A percentile compares a stretch with the other conserved stretches of the same genome.
These are phyloP conservation scores for Keqinozyma sinolaborantium DNA, from an alignment of 1,139 yeast species.

Conservation along the genomic window DNA sequence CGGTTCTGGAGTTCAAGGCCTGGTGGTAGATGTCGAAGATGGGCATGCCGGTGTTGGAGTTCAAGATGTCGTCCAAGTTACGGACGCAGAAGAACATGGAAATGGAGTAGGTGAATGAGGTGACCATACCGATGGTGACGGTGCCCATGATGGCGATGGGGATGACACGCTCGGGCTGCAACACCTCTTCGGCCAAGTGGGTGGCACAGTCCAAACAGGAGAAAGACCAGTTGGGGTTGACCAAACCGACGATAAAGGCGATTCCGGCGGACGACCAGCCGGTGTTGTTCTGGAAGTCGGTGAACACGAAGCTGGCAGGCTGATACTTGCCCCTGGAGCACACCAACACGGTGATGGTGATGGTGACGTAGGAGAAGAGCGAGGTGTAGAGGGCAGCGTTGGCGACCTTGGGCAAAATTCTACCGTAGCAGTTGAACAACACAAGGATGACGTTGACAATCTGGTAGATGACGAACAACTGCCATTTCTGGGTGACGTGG, in stretches of 20 bases:
- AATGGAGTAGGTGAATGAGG: conserved; percentile 37
- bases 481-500: conserved; percentile 45
- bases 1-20: conserved; percentile 32
- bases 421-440: conserved; percentile 36
- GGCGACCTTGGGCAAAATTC: conserved; percentile 32
- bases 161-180: conserved; percentile 34
- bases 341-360: conserved; percentile 35
- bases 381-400: conserved; percentile 34
- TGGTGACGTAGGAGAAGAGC: conserved; percentile 31
- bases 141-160: conserved; percentile 43
- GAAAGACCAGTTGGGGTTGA: conserved; percentile 44
- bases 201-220: conserved; percentile 43
- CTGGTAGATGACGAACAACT: conserved; percentile 49
- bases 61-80: conserved; percentile 26
- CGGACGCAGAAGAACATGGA: conserved; percentile 40
- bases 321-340: conserved; percentile 35
- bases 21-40: conserved; percentile 40
- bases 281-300: conserved; percentile 32
- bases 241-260: conserved; percentile 41
- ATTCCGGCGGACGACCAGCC: conserved; percentile 41
- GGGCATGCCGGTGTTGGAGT: conserved; percentile 35
- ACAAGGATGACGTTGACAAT: conserved; percentile 29
- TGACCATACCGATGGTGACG: conserved; percentile 38
- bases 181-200: conserved; percentile 40
- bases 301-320: conserved; percentile 35